These are phyloP conservation scores for Myxozyma melibiosi DNA, from an alignment of 805 yeast genomes.

Conservation along the genomic window DNA sequence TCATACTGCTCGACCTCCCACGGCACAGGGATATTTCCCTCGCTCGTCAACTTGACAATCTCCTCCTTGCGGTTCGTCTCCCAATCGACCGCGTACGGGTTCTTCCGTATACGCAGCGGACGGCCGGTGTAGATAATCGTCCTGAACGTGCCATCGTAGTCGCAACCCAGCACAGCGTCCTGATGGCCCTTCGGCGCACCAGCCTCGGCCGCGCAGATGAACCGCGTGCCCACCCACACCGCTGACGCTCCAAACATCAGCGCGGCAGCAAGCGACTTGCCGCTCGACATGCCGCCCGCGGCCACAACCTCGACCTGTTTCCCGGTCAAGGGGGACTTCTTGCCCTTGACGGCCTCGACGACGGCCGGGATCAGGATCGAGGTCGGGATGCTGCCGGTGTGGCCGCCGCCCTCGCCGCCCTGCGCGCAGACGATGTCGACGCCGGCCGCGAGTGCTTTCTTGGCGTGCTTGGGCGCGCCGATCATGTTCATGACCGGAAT, in stretches of 20 bases:
- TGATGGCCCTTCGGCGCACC: slow-evolving; percentile 37
- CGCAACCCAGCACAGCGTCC: slow-evolving; percentile 32
- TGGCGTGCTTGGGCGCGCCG: slow-evolving; percentile 36
- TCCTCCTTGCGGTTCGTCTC: slow-evolving; percentile 36
- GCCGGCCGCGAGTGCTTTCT: slow-evolving; percentile 35
- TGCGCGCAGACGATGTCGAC: slow-evolving; percentile 38
- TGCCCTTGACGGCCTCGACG: slow-evolving; percentile 35
- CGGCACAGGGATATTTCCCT: slow-evolving; percentile 35
- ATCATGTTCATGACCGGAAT: slow-evolving; percentile 39
- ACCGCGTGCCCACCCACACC: slow-evolving; percentile 39
- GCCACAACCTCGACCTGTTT: slow-evolving; percentile 36
- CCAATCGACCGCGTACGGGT: slow-evolving; percentile 37
- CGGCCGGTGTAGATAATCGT: slow-evolving; percentile 38
- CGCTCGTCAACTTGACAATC: slow-evolving; percentile 30
- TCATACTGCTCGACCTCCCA: slow-evolving; percentile 35
- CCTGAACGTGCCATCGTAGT: slow-evolving; percentile 34
- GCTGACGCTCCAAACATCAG: slow-evolving; percentile 35
- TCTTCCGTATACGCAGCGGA: slow-evolving; percentile 34
- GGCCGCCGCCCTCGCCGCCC: slow-evolving; percentile 41
- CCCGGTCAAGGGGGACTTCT: slow-evolving; percentile 35
- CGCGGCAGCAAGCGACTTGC: slow-evolving; percentile 37
- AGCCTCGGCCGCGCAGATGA: slow-evolving; percentile 37
- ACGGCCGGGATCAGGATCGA: slow-evolving; percentile 36
- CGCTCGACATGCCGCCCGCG: slow-evolving; percentile 38
- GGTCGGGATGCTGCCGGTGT: slow-evolving; percentile 37